Evolutionary conservation across 345 rosid species (phyloP), one percentile per base, ranked within the genome.

Genomic region (Hibiscus syriacus): DNA sequence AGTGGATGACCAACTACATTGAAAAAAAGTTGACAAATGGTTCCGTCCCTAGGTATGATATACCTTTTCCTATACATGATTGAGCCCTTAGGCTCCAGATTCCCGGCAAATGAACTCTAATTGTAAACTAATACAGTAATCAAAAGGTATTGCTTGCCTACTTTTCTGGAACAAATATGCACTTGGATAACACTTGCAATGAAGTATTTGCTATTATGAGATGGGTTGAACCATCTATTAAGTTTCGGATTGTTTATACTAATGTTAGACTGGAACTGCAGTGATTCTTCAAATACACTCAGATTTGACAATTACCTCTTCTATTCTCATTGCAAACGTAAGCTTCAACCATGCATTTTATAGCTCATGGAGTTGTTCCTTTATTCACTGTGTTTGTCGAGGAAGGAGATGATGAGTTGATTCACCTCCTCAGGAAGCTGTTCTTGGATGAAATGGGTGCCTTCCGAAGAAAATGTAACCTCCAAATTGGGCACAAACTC

Each of bases 21-120:
- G n/a, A n/a, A n/a, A n/a, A n/a, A n/a, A n/a, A n/a, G n/a, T n/a
- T n/a, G n/a, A n/a, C n/a, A n/a, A n/a, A n/a, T n/a, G n/a, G n/a
- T n/a, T n/a, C n/a, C n/a, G n/a, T n/a, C n/a, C n/a, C n/a, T n/a
- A n/a, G 87, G 89, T 19, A 75, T 88, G 94, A 84, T 87, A 4
- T 69, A 77, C 70, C 85, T 88, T 57, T 83, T 84, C 69, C 70
- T 84, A 5, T 90, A 86, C 84, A 81, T 84, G 84, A 58, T 62
- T 11, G 80, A 82, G 14, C 88, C 88, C 16, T 72, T 80, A 14
- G 69, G 69, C 53, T 84, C 87, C 27, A 78, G 77, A 77, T 87
- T 85, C 70, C 92, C 90, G 46, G 90, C 83, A 46, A 85, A 84
- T 65, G 90, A 84, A 65, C 82, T 84, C 64, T 81, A 67, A 70